Conservation (phyloP, 2,329 filamentous ascomycete genomes). For the Karstenula rhodostoma region DNA sequence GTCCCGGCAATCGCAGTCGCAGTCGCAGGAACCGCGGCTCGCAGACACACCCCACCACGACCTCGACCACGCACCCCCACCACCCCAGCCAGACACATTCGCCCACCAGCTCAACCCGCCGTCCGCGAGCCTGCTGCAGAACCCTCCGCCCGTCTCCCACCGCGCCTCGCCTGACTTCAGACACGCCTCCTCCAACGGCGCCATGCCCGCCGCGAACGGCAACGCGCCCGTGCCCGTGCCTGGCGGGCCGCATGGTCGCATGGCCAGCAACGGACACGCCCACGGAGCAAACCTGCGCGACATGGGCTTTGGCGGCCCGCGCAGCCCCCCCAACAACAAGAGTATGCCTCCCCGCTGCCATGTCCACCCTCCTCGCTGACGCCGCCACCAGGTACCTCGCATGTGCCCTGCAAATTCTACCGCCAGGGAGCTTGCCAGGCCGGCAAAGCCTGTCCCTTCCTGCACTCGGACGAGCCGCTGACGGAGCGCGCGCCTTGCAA, state of each 20-base stretch:
- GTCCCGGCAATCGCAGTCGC: constrained; percentile 21
- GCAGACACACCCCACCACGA: constrained; percentile 41
- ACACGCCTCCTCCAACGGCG: constrained; percentile 36
- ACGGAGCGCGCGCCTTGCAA: constrained; percentile 92
- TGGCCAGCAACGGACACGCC: constrained; percentile 39
- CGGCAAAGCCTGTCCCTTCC: constrained; percentile 93
- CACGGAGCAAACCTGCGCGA: constrained; percentile 44
- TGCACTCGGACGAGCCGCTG: constrained; percentile 86
- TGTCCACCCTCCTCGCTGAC: constrained; percentile 21
- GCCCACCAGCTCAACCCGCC: constrained; percentile 38
- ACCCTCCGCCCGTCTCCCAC: constrained; percentile 34
- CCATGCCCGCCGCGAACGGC: constrained; percentile 46
- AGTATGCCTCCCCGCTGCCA: constrained; percentile 39
- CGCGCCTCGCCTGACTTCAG: constrained; percentile 44
- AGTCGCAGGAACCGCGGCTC: constrained; percentile 21
- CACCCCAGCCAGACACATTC: constrained; percentile 35
- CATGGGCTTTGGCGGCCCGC: constrained; percentile 51
- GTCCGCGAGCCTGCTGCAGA: constrained; percentile 25
- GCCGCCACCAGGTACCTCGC: constrained; percentile 76
- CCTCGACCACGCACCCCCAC: constrained; percentile 44
- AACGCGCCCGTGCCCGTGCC: constrained; percentile 49
- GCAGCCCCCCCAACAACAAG: constrained; percentile 60
- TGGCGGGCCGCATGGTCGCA: constrained; percentile 42
- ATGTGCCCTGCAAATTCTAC: constrained; percentile 99
- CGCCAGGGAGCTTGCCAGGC: constrained; percentile 95